Base-by-base conservation (phyloP, 2,329 filamentous ascomycete species). In the Celoporthe dispersa region DNA sequence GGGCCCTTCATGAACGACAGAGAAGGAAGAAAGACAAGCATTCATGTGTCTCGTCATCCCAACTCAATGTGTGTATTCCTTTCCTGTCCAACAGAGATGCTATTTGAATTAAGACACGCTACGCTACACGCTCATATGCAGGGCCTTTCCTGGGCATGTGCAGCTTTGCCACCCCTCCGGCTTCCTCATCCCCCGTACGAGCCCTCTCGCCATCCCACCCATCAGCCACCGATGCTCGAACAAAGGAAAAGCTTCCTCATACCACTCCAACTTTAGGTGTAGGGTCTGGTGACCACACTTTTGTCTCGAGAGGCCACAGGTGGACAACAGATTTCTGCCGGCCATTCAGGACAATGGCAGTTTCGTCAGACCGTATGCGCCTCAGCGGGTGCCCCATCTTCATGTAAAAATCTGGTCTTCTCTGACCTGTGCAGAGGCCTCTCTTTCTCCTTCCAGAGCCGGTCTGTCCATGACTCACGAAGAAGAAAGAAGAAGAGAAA, bases 41-140 rank as follows among this genome's bases (percentile, higher is more conserved):
- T 55, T 55, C 51, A 28, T 14, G 5, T 57, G 53, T 31, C 53
- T 37, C 9, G 28, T 28, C 12, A 22, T 37, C 5, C 39, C 61
- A 67, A 35, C 7, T 22, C 51, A 48, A 41, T 41, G 1, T 33
- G 14, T 35, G 19, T 22, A 44, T 48, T 48, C 44, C 37, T 33
- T 37, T 25, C 25, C 25, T 31, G 12, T 16, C 51, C 48, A 16
- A n/a, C 48, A 39, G 51, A 68, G 64, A 66, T 68, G 64, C 59
- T 69, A 71, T 71, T 71, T 69, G 66, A 69, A 67, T 35, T 71
- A 67, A 59, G 14, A 57, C 53, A 57, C 53, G 53, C 53, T 69
- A 69, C 70, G 53, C 53, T 67, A 69, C 70, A 69, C 65, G 67
- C 57, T 66, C 69, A 69, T 67, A 57, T 64, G 67, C 67, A 64